Evolutionary conservation across 352 stramenopile genomes (phyloP).

Genomic region (Pythium scleroteichum): DNA sequence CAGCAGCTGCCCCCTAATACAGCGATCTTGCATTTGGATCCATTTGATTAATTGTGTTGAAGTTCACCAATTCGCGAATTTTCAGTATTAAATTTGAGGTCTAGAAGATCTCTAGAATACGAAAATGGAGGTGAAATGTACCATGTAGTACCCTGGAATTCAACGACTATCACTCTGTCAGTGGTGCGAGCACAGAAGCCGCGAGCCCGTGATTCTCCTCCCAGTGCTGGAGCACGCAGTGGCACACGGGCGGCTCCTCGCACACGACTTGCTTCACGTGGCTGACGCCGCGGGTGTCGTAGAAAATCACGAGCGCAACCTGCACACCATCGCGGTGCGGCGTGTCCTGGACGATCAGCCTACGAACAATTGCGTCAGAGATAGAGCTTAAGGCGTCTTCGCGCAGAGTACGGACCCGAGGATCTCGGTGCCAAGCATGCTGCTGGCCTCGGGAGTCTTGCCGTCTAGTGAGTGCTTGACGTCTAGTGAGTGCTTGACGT

Average conservation of each 20-base stretch:
- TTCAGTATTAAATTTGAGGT: too few species aligned
- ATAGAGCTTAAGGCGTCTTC: too few species aligned
- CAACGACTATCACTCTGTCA: conserved; percentile 10
- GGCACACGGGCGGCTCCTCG: conserved; percentile 11
- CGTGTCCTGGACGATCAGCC: conserved; percentile 15
- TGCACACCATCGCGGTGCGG: conserved; percentile 3
- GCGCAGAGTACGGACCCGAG: conserved; percentile 28
- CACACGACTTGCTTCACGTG: conserved; percentile 16
- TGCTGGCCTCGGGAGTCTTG: background rate
- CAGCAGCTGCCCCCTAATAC: too few species aligned
- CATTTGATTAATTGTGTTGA: too few species aligned
- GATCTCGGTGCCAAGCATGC: conserved; percentile 6
- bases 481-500: conserved; percentile 29
- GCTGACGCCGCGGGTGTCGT: conserved; percentile 19
- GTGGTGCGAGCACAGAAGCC: background rate
- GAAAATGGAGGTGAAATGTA: too few species aligned
- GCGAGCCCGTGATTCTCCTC: conserved; percentile 7
- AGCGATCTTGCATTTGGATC: too few species aligned
- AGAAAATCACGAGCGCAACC: conserved; percentile 19
- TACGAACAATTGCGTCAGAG: background rate
- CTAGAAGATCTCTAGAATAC: too few species aligned
- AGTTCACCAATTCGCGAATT: too few species aligned
- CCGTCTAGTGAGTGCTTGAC: conserved; percentile 25
- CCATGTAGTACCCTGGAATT: background rate
- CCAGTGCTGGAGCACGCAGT: conserved; percentile 15